Conservation (phyloP, 1,139 yeast species). For the Sugiyamaella sp. region DNA sequence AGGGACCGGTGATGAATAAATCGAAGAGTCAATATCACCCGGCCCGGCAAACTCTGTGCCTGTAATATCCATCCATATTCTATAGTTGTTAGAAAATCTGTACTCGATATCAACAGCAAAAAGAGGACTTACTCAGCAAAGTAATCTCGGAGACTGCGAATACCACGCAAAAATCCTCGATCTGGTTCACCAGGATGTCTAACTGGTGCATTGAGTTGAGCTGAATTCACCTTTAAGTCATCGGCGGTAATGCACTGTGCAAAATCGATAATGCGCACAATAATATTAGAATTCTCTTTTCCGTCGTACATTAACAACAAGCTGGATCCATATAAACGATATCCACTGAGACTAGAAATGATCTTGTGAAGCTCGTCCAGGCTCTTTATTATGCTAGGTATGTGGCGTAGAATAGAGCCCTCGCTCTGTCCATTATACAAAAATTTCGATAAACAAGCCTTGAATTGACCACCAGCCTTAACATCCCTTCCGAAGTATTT, state of each 20-base stretch:
- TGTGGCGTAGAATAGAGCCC: slow-evolving; percentile 64
- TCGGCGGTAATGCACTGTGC: slow-evolving; percentile 90
- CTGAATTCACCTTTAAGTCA: slow-evolving; percentile 47
- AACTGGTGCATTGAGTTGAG: slow-evolving; percentile 65
- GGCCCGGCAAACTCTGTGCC: slow-evolving; percentile 29
- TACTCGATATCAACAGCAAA: neutral
- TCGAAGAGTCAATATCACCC: slow-evolving; percentile 20
- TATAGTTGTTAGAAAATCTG: slow-evolving; percentile 17
- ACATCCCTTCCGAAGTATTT: slow-evolving; percentile 90
- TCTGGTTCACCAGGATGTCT: slow-evolving; percentile 65
- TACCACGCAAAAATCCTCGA: slow-evolving; percentile 82
- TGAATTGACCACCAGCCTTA: slow-evolving; percentile 74
- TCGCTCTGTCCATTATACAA: slow-evolving; percentile 70
- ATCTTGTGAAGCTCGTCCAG: slow-evolving; percentile 60
- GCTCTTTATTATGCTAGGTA: slow-evolving; percentile 66
- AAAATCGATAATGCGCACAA: slow-evolving; percentile 85
- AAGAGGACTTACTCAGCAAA: slow-evolving; percentile 41
- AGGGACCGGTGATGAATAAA: slow-evolving; percentile 21
- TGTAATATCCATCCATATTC: slow-evolving; percentile 34
- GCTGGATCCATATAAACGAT: slow-evolving; percentile 90
- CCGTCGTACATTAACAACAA: slow-evolving; percentile 89
- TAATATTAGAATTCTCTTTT: slow-evolving; percentile 43
- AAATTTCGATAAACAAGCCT: slow-evolving; percentile 70
- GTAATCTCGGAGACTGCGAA: slow-evolving; percentile 65
- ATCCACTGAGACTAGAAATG: slow-evolving; percentile 65